Conservation (phyloP, 495 filamentous ascomycete genomes). For the Talaromyces proteolyticus region DNA sequence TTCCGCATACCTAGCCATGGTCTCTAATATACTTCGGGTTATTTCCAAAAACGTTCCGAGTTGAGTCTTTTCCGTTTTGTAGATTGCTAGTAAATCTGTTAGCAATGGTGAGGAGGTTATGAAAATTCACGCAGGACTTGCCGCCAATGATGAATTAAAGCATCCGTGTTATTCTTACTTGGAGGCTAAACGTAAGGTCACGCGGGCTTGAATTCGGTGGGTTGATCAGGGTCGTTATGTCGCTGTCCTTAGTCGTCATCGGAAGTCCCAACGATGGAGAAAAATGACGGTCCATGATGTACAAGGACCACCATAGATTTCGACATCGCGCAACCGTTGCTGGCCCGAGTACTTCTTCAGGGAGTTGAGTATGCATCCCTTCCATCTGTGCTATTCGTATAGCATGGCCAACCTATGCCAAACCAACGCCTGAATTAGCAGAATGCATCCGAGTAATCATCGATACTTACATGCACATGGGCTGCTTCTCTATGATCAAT, state of each 20-base stretch:
- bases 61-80: conserved; percentile 25
- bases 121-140: conserved; percentile 5
- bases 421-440: neutral
- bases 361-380: conserved; percentile 31
- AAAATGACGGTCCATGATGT: conserved; percentile 30
- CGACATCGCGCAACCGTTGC: conserved; percentile 22
- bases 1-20: conserved; percentile 21
- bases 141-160: conserved; percentile 20
- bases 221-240: conserved; percentile 25
- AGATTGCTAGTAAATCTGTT: conserved; percentile 17
- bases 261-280: conserved; percentile 30
- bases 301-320: conserved; percentile 34
- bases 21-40: conserved; percentile 26
- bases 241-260: conserved; percentile 24
- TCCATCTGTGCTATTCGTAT: conserved; percentile 29
- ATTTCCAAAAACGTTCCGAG: conserved; percentile 26
- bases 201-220: conserved; percentile 13
- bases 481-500: conserved; percentile 28
- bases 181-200: conserved; percentile 21
- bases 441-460: neutral
- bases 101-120: neutral
- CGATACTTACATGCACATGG: conserved; percentile 23
- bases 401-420: conserved; percentile 27
- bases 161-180: conserved; percentile 23
- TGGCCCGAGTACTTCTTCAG: conserved; percentile 20